phyloP scores from a whole-genome alignment of 1,284 basidiomycete genomes.

The Pholiota adiposa region DNA sequence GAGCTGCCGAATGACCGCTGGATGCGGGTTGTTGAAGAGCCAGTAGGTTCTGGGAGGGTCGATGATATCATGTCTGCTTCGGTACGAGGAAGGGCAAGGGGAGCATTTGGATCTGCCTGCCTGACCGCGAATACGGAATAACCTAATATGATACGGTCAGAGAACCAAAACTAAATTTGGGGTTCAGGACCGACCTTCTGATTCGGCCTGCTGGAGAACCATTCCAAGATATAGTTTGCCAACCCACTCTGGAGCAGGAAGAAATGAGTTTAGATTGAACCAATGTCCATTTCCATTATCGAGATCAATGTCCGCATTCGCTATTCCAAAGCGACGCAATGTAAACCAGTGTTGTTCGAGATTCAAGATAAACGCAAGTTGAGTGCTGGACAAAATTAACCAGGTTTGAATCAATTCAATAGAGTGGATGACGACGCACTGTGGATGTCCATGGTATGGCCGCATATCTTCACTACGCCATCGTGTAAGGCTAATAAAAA shows the following conservation, averaged over 20 bases:
- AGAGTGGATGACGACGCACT: slow-evolving; percentile 49
- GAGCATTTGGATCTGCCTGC: slow-evolving; percentile 50
- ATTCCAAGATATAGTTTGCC: slow-evolving; percentile 83
- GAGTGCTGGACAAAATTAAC: slow-evolving; percentile 54
- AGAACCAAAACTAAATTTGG: no score
- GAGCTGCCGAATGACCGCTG: not conserved
- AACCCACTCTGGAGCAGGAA: slow-evolving; percentile 79
- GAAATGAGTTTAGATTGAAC: slow-evolving; percentile 91
- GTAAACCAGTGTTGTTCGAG: slow-evolving; percentile 90
- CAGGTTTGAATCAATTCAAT: slow-evolving; percentile 1
- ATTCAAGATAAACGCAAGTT: slow-evolving; percentile 90
- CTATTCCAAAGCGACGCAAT: slow-evolving; percentile 78
- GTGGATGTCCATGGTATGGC: slow-evolving; percentile 74
- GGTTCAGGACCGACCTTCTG: slow-evolving; percentile 58
- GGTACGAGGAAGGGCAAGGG: slow-evolving; percentile 59
- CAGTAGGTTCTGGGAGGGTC: slow-evolving; percentile 54
- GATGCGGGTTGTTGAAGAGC: slow-evolving; percentile 14
- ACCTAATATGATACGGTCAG: slow-evolving; percentile 47
- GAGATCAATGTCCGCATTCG: slow-evolving; percentile 40
- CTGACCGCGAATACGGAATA: slow-evolving; percentile 89
- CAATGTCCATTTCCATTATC: slow-evolving; percentile 70
- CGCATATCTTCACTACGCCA: slow-evolving; percentile 89
- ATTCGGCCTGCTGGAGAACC: slow-evolving; percentile 86
- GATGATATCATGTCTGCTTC: slow-evolving; percentile 70
- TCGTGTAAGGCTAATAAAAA: slow-evolving; percentile 59